Percentiles rank a stretch among this genome's conserved stretches.
These are phyloP conservation scores for Pseudogymnoascus sp. DNA, from an alignment of 2,329 filamentous ascomycete genomes.

Conservation along the genomic window DNA sequence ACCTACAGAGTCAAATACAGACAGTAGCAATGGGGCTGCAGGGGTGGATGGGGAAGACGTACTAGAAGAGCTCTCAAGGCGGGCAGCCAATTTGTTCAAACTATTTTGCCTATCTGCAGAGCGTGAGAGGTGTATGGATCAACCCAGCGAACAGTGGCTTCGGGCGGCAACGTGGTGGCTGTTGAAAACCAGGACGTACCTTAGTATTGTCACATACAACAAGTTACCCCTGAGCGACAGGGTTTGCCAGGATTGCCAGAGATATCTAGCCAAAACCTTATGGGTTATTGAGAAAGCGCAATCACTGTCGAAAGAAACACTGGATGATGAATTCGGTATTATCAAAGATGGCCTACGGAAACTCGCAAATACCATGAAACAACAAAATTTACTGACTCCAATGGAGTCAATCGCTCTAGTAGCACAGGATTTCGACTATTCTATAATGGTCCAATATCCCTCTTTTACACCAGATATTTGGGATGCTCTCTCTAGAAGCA, in stretches of 20 bases:
- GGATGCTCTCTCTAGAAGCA: conserved; percentile 33
- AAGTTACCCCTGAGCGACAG: conserved; percentile 47
- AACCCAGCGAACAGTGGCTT: conserved; percentile 60
- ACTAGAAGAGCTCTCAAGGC: conserved; percentile 60
- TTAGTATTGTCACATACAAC: conserved; percentile 63
- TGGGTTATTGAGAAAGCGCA: conserved; percentile 61
- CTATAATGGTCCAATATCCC: conserved; percentile 76
- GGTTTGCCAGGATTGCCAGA: conserved; percentile 65
- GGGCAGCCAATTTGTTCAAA: conserved; percentile 67
- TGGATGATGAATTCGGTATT: conserved; percentile 40
- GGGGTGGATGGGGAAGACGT: conserved; percentile 47
- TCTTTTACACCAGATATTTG: conserved; percentile 65
- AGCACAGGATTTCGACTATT: conserved; percentile 73
- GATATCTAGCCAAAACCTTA: conserved; percentile 77
- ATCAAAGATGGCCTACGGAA: conserved; percentile 49
- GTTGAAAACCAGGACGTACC: conserved; percentile 66
- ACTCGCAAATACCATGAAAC: conserved; percentile 73
- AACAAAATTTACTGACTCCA: conserved; percentile 69
- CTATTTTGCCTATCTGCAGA: conserved; percentile 76
- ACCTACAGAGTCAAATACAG: background rate
- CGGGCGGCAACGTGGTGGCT: conserved; percentile 86
- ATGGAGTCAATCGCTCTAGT: conserved; percentile 58
- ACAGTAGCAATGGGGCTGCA: background rate
- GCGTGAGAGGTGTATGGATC: conserved; percentile 58
- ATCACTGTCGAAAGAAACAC: conserved; percentile 32